Evolutionary conservation across 176 grass and related monocot species (phyloP), one percentile per base, ranked within the genome.

Genomic region (Oryza brachyantha): DNA sequence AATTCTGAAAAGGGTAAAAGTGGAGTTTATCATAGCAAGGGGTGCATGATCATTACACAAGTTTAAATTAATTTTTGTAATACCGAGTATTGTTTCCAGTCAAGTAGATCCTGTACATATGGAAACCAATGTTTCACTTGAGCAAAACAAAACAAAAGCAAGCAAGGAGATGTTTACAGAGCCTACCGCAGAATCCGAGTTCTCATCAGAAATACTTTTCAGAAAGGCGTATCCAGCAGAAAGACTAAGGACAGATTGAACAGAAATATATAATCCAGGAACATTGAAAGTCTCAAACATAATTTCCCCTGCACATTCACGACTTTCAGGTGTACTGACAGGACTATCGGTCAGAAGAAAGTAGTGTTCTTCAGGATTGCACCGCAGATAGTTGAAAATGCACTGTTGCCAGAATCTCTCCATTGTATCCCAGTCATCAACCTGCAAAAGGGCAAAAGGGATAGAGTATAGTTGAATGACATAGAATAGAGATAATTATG

Each of bases 241-340:
- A 74, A 98, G 89, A 66, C 92, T 90, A 80, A 98, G 96, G 66
- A 94, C 81, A 74, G 96, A 92, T 27, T 98, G 96, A 71, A 98
- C 90, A 12, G 89, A 85, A 79, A 98, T 93, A 87, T 98, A 98
- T 65, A 98, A 66, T 66, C 90, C 96, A 77, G 96, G 96, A 39
- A 98, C 80, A 72, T 98, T 95, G 80, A 98, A 98, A 17, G 96
- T 98, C 81, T 98, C 96, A 68, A 98, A 98, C 96, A 98, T 98
- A 59, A 98, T 98, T 88, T 98, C 96, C 40, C 96, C 96, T 19
- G 81, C 76, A 82, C 89, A 98, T 83, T 98, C 96, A 78, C 96
- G 90, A 88, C 93, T 92, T 92, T 98, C 96, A 66, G 96, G 96
- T 41, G 92, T 73, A 61, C 83, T 89, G 34, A 85, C 86, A 40